Evolutionary conservation across 176 grass and related monocot genomes (phyloP), one percentile per base, ranked within the genome.

Genomic region (Dactylis glomerata): DNA sequence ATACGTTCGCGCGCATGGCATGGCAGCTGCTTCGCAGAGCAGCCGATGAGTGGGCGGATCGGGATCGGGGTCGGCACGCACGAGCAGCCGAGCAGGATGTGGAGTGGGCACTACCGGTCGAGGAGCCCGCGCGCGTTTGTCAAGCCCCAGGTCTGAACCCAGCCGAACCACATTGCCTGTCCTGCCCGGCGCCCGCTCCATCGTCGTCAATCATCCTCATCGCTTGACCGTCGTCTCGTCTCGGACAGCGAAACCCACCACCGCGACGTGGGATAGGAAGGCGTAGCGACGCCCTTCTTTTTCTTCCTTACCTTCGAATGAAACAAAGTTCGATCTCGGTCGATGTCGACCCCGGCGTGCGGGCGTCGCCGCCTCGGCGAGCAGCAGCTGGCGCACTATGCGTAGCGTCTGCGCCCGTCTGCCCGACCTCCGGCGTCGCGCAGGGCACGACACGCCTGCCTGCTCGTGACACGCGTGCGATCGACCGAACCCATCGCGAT

Each of bases 201-300:
- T 67, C 61, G 32, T 32, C 62, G 26, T 32, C 50, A n/a, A 0
- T 46, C 58, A 40, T 46, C 14, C 16, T 9, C 11, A 32, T 62
- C 58, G n/a, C n/a, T n/a, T n/a, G n/a, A n/a, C n/a, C n/a, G n/a
- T n/a, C n/a, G n/a, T n/a, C 23, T 30, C 59, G 13, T 32, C 49
- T 41, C 11, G 13, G 73, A 88, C 31, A n/a, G 5, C 17, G 86
- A 37, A 17, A 61, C 10, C 86, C 62, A 38, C 86, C 62, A 45
- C 66, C 10, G 30, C 73, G 47, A 52, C 34, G 34, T 36, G 5
- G n/a, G n/a, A n/a, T n/a, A n/a, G n/a, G n/a, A n/a, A n/a, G n/a
- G n/a, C n/a, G n/a, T n/a, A n/a, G n/a, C n/a, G n/a, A n/a, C n/a
- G n/a, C n/a, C n/a, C n/a, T n/a, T n/a, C 5, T 36, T 36, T 42